These are phyloP conservation scores for Oxyria digyna DNA, from an alignment of 148 eudicot genomes.

Conservation along the genomic window DNA sequence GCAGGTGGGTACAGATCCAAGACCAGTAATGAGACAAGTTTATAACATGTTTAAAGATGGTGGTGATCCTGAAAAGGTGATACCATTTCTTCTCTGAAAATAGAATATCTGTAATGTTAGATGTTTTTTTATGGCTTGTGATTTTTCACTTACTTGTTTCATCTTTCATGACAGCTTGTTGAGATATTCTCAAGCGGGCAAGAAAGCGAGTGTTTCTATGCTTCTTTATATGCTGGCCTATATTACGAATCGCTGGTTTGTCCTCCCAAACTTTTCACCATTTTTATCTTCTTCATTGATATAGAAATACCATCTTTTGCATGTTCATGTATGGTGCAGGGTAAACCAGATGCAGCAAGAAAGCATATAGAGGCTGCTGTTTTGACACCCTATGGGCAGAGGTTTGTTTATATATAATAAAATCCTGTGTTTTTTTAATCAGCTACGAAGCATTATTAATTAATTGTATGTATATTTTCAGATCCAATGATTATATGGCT, in stretches of 20 bases:
- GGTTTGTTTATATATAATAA: constrained; percentile 29
- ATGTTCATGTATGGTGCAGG: constrained; percentile 25
- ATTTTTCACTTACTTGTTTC: background rate
- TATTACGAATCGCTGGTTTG: constrained; percentile 79
- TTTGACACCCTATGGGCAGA: constrained; percentile 55
- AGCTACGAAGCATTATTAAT: background rate
- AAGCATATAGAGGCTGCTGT: constrained; percentile 50
- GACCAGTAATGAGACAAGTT: constrained; percentile 76
- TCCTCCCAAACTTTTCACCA: background rate
- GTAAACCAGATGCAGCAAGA: constrained; percentile 44
- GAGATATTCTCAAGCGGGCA: constrained; percentile 42
- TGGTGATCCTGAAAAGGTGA: constrained; percentile 79
- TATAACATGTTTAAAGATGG: constrained; percentile 81
- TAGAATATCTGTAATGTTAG: background rate
- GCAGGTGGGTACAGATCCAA: constrained; percentile 87
- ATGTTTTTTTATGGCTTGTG: background rate
- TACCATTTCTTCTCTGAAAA: background rate
- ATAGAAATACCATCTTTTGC: background rate
- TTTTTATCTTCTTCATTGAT: background rate
- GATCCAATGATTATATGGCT: constrained; percentile 96
- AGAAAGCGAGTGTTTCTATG: constrained; percentile 64
- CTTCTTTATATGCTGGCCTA: constrained; percentile 84
- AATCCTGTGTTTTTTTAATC: background rate
- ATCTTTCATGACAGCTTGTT: constrained; percentile 41
- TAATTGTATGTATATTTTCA: constrained; percentile 17